phyloP scores from a whole-genome alignment of 495 filamentous ascomycete species.

The Cudoniella acicularis region DNA sequence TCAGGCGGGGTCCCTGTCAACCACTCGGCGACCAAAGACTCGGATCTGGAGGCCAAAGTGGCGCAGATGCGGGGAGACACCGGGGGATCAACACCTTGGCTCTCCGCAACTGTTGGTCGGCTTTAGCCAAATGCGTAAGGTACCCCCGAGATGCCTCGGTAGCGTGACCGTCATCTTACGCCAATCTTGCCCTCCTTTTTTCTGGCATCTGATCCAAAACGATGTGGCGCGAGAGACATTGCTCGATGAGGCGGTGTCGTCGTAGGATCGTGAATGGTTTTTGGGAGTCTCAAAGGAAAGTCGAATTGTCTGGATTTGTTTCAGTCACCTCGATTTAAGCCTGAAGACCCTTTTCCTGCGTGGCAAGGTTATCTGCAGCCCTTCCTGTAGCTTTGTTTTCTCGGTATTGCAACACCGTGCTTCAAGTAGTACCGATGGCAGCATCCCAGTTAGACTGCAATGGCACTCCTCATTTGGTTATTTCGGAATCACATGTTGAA shows the following conservation, averaged over 20 bases:
- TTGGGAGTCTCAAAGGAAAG: too few relatives aligned
- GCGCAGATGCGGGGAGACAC: too few relatives aligned
- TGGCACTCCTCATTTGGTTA: neutral
- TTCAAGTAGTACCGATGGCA: neutral
- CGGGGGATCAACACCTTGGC: neutral
- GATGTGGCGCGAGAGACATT: neutral
- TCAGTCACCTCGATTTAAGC: too few relatives aligned
- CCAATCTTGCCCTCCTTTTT: neutral
- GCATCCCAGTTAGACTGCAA: neutral
- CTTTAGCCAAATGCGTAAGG: neutral
- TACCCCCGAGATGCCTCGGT: neutral
- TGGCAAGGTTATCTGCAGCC: neutral
- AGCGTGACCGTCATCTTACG: neutral
- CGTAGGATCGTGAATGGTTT: too few relatives aligned
- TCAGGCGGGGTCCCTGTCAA: neutral
- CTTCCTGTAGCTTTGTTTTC: neutral
- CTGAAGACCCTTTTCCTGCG: neutral
- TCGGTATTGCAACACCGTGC: neutral
- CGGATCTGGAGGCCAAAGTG: neutral
- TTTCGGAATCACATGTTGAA: slow-evolving; percentile 13
- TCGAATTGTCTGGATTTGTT: too few relatives aligned
- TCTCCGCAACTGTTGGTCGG: neutral
- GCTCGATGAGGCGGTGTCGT: neutral
- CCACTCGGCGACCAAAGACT: neutral
- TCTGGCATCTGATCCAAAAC: neutral